These are phyloP conservation scores for Ulota crispa DNA, from an alignment of 225 moss, liverwort and hornwort genomes.

Conservation along the genomic window DNA sequence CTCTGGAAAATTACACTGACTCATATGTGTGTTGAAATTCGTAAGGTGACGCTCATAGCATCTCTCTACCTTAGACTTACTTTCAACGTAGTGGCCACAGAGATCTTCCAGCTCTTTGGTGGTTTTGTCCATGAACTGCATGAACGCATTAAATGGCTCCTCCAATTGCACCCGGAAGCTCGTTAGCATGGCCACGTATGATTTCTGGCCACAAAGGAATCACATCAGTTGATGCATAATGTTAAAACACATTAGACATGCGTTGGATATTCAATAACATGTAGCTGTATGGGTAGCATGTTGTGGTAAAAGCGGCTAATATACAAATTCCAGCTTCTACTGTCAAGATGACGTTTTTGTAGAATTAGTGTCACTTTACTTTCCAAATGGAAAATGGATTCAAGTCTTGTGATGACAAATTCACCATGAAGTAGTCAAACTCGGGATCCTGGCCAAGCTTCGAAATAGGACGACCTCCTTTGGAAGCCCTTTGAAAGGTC, in stretches of 20 bases:
- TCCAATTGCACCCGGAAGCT: constrained; percentile 30
- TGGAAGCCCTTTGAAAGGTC: constrained; percentile 6
- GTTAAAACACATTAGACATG: neutral
- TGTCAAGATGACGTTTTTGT: neutral
- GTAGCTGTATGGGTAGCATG: too few relatives aligned
- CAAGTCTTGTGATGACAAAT: neutral
- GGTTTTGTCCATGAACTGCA: constrained; percentile 30
- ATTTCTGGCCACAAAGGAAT: constrained; percentile 22
- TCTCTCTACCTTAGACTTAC: constrained; percentile 20
- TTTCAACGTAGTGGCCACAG: constrained; percentile 50
- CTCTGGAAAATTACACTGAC: neutral
- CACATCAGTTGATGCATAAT: neutral
- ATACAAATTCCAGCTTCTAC: neutral
- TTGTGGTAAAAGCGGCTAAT: neutral
- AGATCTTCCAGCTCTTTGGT: constrained; percentile 49
- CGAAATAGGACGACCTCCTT: neutral
- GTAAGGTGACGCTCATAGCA: too few relatives aligned
- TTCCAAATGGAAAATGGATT: neutral
- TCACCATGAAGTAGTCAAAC: constrained; percentile 39
- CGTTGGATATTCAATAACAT: neutral
- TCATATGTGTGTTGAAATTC: neutral
- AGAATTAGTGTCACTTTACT: neutral
- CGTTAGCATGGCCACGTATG: constrained; percentile 20
- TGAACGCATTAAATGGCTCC: constrained; percentile 35
- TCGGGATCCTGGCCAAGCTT: constrained; percentile 30